Percentiles rank a stretch among this genome's conserved stretches.
Evolutionary conservation across 148 eudicot genomes (phyloP).

Genomic region (Rhododendron molle): DNA sequence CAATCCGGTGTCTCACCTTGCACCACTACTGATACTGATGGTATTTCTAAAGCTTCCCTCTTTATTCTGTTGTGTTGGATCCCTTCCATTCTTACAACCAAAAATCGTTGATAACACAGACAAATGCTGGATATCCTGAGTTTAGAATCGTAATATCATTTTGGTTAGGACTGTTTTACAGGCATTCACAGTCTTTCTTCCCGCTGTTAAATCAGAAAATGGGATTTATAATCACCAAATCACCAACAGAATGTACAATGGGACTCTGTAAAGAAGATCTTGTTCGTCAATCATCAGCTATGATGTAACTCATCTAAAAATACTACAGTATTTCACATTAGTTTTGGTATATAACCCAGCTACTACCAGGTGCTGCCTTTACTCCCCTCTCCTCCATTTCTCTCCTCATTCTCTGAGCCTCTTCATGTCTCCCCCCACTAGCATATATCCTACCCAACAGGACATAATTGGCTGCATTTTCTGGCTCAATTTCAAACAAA

Average conservation of each 20-base stretch:
- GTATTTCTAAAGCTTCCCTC: background rate
- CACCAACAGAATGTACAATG: background rate
- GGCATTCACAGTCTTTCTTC: background rate
- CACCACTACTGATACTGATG: background rate
- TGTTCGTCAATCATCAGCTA: background rate
- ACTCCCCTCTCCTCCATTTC: constrained; percentile 49
- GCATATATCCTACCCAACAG: constrained; percentile 48
- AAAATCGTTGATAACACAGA: no score
- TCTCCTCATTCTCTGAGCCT: constrained; percentile 39
- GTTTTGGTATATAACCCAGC: constrained; percentile 35
- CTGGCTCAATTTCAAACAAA: constrained; percentile 52
- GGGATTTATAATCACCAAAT: no score
- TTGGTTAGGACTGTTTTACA: background rate
- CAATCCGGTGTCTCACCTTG: constrained; percentile 24
- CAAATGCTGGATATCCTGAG: background rate
- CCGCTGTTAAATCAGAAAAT: background rate
- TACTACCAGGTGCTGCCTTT: constrained; percentile 47
- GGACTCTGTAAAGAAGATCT: background rate
- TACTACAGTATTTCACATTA: background rate
- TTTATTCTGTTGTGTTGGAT: background rate
- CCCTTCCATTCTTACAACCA: background rate
- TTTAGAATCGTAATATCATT: background rate
- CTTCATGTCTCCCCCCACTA: constrained; percentile 44
- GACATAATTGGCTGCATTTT: constrained; percentile 59
- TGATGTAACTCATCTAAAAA: background rate